Evolutionary conservation across 2,329 filamentous ascomycete species (phyloP).

Genomic region (Phyllosticta paracitricarpa): DNA sequence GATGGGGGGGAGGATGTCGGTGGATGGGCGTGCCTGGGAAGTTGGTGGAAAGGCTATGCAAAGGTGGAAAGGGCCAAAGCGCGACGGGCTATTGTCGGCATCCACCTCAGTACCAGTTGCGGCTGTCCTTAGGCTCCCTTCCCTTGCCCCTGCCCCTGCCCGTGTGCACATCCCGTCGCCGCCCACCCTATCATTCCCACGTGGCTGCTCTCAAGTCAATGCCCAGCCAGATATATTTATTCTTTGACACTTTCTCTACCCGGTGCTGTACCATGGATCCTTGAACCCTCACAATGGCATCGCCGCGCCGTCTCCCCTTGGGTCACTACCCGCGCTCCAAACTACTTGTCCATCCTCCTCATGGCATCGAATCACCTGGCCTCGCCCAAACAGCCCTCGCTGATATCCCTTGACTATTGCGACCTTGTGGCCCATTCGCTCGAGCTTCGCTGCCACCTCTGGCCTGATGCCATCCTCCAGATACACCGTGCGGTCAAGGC

Average conservation of each 20-base stretch:
- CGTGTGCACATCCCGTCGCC: neutral
- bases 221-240: no score
- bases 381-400: conserved; percentile 68
- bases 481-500: conserved; percentile 56
- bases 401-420: conserved; percentile 54
- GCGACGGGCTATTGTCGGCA: neutral
- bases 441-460: conserved; percentile 57
- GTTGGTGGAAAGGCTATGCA: neutral
- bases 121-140: neutral
- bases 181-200: neutral
- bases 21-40: neutral
- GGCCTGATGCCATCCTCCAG: conserved; percentile 73
- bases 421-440: conserved; percentile 62
- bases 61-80: neutral
- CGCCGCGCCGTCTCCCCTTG: conserved; percentile 71
- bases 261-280: neutral
- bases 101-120: neutral
- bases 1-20: neutral
- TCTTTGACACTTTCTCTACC: neutral
- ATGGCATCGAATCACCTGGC: conserved; percentile 74
- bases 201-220: neutral
- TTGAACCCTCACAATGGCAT: conserved; percentile 32
- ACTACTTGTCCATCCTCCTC: conserved; percentile 64
- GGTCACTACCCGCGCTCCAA: conserved; percentile 85
- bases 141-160: neutral